Evolutionary conservation across 2,329 filamentous ascomycete genomes (phyloP).

Genomic region (Knoxdaviesia capensis): DNA sequence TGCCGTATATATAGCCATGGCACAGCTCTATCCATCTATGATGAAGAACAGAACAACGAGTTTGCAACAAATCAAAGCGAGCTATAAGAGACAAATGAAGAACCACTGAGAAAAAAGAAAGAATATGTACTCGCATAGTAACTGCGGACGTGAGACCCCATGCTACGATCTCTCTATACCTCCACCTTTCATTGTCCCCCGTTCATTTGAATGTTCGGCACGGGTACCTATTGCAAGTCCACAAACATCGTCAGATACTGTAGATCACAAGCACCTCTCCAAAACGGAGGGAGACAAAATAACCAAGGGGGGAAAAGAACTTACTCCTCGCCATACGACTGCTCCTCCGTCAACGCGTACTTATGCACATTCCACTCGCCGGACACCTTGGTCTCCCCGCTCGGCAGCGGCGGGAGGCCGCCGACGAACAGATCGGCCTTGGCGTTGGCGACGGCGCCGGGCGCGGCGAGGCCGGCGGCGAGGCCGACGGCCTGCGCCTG

Average conservation of each 20-base stretch:
- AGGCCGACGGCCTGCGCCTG: conserved; percentile 55
- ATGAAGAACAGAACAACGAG: too few species aligned
- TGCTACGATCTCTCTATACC: too few species aligned
- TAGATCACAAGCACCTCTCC: background rate
- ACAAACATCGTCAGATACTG: conserved; percentile 12
- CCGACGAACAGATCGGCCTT: conserved; percentile 43
- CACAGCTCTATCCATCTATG: too few species aligned
- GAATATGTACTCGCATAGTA: too few species aligned
- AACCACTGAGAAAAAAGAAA: too few species aligned
- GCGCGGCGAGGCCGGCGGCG: conserved; percentile 43
- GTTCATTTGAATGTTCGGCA: conserved; percentile 39
- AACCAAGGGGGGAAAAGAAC: conserved; percentile 14
- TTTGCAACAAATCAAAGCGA: too few species aligned
- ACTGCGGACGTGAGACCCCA: too few species aligned
- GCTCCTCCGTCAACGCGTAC: conserved; percentile 42
- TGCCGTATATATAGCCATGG: too few species aligned
- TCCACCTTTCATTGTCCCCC: conserved; percentile 6
- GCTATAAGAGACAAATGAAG: too few species aligned
- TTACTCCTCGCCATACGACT: conserved; percentile 51
- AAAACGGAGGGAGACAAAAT: conserved; percentile 1
- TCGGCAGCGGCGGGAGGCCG: conserved; percentile 74
- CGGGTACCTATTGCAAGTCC: conserved; percentile 34
- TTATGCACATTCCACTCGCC: conserved; percentile 46
- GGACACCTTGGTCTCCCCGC: conserved; percentile 36
- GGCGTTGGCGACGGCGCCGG: conserved; percentile 21